Conservation (phyloP, 2,329 filamentous ascomycete species). For the Didymosphaeria variabile region DNA sequence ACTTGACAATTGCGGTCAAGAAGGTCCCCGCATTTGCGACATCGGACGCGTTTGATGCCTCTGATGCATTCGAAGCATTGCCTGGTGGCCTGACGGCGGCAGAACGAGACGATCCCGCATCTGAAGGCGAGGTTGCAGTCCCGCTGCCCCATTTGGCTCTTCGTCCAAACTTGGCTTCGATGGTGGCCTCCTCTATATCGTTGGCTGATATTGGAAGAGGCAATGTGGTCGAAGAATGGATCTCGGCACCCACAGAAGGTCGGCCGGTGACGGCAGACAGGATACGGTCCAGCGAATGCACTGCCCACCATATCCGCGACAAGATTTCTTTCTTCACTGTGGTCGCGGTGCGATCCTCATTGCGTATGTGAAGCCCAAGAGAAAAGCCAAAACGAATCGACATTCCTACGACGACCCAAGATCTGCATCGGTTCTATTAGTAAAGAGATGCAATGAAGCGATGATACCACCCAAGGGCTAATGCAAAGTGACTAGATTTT, state of each 20-base stretch:
- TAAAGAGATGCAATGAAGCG: not conserved
- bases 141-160: not conserved
- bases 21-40: conserved; percentile 34
- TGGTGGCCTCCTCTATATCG: conserved; percentile 29
- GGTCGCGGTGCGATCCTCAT: conserved; percentile 35
- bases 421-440: conserved; percentile 30
- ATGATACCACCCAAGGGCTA: not conserved
- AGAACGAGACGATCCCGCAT: not conserved
- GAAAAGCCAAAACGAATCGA: conserved; percentile 47
- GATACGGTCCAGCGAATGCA: conserved; percentile 48
- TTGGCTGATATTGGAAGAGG: conserved; percentile 43
- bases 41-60: conserved; percentile 1
- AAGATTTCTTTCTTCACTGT: conserved; percentile 44
- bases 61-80: not conserved
- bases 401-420: conserved; percentile 49
- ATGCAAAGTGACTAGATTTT: not conserved
- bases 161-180: conserved; percentile 25
- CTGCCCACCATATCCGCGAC: conserved; percentile 52
- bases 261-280: conserved; percentile 50
- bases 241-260: conserved; percentile 41
- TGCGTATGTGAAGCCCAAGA: conserved; percentile 50
- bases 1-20: conserved; percentile 27
- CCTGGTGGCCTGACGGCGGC: not conserved
- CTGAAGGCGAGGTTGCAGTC: not conserved
- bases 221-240: conserved; percentile 40